Evolutionary conservation across 2,329 filamentous ascomycete genomes (phyloP), one percentile per base, ranked within the genome.

Genomic region (Fusarium sp.): DNA sequence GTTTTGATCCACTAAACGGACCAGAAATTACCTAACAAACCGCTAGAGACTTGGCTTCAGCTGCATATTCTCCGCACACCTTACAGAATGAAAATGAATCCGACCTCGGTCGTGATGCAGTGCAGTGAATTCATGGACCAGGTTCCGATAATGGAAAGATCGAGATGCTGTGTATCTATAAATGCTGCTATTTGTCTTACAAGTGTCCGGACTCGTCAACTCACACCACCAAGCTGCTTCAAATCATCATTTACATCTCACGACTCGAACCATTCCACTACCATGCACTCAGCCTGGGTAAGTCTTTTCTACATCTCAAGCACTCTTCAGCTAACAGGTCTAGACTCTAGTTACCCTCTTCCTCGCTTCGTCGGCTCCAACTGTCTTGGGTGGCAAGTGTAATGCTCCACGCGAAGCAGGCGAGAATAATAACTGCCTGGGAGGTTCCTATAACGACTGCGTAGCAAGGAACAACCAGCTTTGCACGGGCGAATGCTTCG

Each of bases 191-290:
- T 48, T 10, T 15, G 6, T 23, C 11, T 0, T 14, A 5, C 0
- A 5, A 21, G 7, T 8, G 1, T 4, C 9, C 5, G 11, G 4
- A 6, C 16, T 37, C 38, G 31, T 31, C 15, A n/a, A 31, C 11
- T 21, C 15, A 41, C 25, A 41, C 10, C 19, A n/a, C 6, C 14
- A 16, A 15, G 18, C 3, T 21, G 8, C n/a, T 16, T 19, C 14
- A 5, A 6, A 27, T 2, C 29, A 39, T 21, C 21, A 0, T n/a
- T 5, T 3, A 23, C 0, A 48, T 31, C 27, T 37, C 18, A 7
- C 48, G 10, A 14, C 4, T 21, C 2, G 11, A 35, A 23, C 0
- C 14, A 7, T 10, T 19, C 1, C 1, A 10, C n/a, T 25, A 19
- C 10, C 0, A 46, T 62, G 52, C 39, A 45, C 21, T 60, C 52